Percentiles rank a stretch among this genome's conserved stretches.
These are phyloP conservation scores for Termitomyces titanicus DNA, from an alignment of 768 basidiomycete genomes.

Conservation along the genomic window DNA sequence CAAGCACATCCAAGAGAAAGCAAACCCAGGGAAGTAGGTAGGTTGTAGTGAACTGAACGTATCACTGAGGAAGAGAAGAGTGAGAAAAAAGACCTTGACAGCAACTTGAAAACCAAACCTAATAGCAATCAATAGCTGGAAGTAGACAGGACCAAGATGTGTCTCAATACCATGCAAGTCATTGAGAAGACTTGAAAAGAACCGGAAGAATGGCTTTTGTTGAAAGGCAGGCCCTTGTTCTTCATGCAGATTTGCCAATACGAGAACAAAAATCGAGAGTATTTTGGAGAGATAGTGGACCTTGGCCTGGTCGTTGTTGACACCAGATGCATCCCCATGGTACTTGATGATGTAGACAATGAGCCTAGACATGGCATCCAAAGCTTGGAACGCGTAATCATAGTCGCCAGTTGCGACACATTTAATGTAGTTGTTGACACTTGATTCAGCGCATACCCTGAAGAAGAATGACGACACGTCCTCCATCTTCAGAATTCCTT, in stretches of 20 bases:
- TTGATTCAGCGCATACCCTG: constrained; percentile 93
- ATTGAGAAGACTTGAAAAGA: constrained; percentile 94
- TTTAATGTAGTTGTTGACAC: constrained; percentile 85
- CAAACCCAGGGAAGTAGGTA: constrained; percentile 94
- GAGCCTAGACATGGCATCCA: constrained; percentile 93
- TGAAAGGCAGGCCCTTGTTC: constrained; percentile 90
- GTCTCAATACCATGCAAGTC: constrained; percentile 86
- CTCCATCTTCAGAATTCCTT: constrained; percentile 94
- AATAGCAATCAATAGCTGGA: constrained; percentile 82
- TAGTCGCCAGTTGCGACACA: constrained; percentile 69
- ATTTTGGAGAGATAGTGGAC: constrained; percentile 97
- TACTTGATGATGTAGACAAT: constrained; percentile 99
- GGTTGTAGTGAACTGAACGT: constrained; percentile 96
- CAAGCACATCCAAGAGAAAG: constrained; percentile 96
- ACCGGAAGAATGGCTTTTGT: constrained; percentile 97
- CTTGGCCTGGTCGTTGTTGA: constrained; percentile 92
- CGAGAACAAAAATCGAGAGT: constrained; percentile 93
- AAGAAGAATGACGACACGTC: constrained; percentile 98
- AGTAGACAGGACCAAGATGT: constrained; percentile 85
- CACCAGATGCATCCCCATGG: constrained; percentile 91
- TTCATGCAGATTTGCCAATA: constrained; percentile 92
- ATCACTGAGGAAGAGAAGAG: constrained; percentile 52
- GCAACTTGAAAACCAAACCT: constrained; percentile 47
- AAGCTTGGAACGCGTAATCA: constrained; percentile 80
- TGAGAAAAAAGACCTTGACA: not conserved